Evolutionary conservation across 176 grass and related monocot species (phyloP), one percentile per base, ranked within the genome.

Genomic region (Thalia dealbata): DNA sequence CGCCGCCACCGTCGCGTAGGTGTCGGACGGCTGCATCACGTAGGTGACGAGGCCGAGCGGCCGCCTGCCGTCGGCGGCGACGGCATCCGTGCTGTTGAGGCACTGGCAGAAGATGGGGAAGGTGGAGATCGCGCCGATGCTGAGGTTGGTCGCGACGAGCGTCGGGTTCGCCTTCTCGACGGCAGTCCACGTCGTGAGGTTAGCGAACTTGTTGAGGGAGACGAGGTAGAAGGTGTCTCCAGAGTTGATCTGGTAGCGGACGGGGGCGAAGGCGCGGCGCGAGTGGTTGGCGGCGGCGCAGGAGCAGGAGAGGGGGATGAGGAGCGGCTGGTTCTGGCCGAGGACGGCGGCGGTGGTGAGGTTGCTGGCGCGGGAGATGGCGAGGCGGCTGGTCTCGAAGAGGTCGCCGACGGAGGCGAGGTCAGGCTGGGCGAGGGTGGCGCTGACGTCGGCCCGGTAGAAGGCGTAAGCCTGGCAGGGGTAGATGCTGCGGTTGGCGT

Each of bases 381-480:
- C 83, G 78, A 92, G 88, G 58, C 89, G 89, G 82, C 92, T 92
- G 43, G 78, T 8, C 21, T 72, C 73, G 55, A 90, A 90, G 73
- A 92, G 75, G 74, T 96, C 89, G 43, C 92, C 84, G 19, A 84
- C 71, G 45, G 84, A 73, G 6, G 85, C 50, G 18, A 92, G 67
- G 48, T 96, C 86, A 7, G 62, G 83, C 4, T 74, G 84, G 10
- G 48, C 78, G 4, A 74, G 51, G 45, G 45, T 13, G 1, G 50
- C 51, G 11, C 15, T 15, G 16, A 15, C 80, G 32, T 86, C 86
- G 2, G 84, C 92, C 27, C 82, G 78, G 84, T 87, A 96, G 22
- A 96, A 75, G 61, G 88, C 89, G 80, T 89, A 96, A 73, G 89
- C 89, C 69, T 80, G 81, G 80, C 92, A 96, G 12, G 92, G 89